Evolutionary conservation across 164 flowering plant genomes (phyloP), one percentile per base, ranked within the genome.

Genomic region (Litsea cubeba): DNA sequence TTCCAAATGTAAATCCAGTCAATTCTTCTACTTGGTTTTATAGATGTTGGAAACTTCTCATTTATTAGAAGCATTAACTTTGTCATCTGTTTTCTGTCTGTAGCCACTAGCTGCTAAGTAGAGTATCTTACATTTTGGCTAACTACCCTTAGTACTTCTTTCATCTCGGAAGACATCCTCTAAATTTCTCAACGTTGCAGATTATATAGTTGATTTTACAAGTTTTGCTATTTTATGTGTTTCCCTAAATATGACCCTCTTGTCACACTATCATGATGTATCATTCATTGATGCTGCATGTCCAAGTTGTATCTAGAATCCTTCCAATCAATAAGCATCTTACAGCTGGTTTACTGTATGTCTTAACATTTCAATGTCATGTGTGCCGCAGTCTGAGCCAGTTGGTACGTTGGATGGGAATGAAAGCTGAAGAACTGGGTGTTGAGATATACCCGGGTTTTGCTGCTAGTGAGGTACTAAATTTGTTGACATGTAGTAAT

Each of bases 371-470:
- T 30, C 35, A 17, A 18, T 62, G 5, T 46, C 28, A 62, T 46
- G 7, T 28, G 62, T 60, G 46, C 20, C 6, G 74, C 88, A 95
- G 99, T 83, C 85, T 95, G 84, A 91, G 98, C 81, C 96, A 95
- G 80, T 78, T 95, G 62, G 93, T 89, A 58, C 86, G 95, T 28
- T 95, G 99, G 99, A 72, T 95, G 91, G 98, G 93, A 74, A 67
- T 23, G 60, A 95, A 93, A 85, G 97, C 99, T 74, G 98, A 95
- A 86, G 97, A 95, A 73, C 74, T 95, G 68, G 98, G 99, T 71
- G 90, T 91, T 72, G 99, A 95, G 80, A 88, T 95, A 81, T 93
- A 93, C 82, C 98, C 99, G 17, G 98, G 99, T 62, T 93, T 95
- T 87, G 88, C 99, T 76, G 99, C 98, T 71, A 88, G 89, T 81